Base-by-base conservation (phyloP, 1,284 basidiomycete genomes). In the Rhodotorula mucilaginosa region DNA sequence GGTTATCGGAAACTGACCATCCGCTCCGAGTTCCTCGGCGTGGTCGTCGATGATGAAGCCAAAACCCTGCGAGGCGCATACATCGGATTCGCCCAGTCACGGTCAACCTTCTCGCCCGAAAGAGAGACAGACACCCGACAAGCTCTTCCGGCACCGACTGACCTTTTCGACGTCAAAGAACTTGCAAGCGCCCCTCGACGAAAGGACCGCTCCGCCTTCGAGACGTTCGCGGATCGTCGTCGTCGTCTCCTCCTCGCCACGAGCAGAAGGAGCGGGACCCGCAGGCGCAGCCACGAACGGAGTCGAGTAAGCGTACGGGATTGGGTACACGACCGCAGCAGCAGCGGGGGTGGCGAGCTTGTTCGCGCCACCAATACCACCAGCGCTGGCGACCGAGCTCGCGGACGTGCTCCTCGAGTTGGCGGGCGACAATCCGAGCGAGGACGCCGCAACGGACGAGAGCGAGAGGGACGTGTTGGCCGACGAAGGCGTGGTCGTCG, bases 1-100 rank as follows among this genome's bases (percentile, higher is more conserved):
- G 15, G 7, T 7, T 16, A 4, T 2, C 4, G 52, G 19, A 5
- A 10, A 31, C 58, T 44, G 7, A 67, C 52, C 49, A 26, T 65
- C 58, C 21, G 23, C 31, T 51, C 21, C 34, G n/a, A 69, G 34
- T 23, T 65, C 68, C 46, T 29, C 26, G 48, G 18, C 47, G 58
- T 69, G 31, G 29, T 59, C 47, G 51, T 69, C 68, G 19, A 69
- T 44, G 58, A 69, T 56, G 68, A 65, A 69, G 10, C 68, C 68
- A 34, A 57, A 69, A 44, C 68, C 68, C 68, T 69, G 58, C 19
- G 47, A 21, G 10, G 21, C 19, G 6, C 5, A 4, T 16, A 8
- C 12, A 34, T 49, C 61, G 52, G 31, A 34, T 34, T 34, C 34
- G 6, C 34, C 12, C 6, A 26, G 13, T 26, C n/a, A 29, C 15